Conservation (phyloP, 1,284 basidiomycete genomes). For the Ustilago tritici region DNA sequence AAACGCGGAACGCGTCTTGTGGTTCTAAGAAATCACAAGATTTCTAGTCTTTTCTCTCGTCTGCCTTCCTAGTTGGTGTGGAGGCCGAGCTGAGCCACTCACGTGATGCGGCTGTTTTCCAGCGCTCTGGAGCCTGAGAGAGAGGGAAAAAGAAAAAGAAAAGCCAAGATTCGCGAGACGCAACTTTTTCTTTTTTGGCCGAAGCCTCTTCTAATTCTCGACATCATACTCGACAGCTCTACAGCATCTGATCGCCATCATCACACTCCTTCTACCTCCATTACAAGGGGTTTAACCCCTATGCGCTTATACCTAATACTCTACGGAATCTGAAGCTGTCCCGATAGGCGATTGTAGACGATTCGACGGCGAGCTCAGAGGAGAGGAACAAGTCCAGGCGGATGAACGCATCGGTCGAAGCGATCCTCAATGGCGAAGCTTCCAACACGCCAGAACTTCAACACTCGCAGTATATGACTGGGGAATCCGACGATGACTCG, state of each 20-base stretch:
- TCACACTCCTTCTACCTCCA: not conserved
- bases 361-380: not conserved
- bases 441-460: conserved; percentile 37
- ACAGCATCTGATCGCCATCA: not conserved
- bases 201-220: not conserved
- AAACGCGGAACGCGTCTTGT: conserved; percentile 39
- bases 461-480: conserved; percentile 26
- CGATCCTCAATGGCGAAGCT: conserved; percentile 14
- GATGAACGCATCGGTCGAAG: conserved; percentile 22
- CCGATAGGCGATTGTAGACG: not conserved
- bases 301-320: not conserved
- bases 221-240: not conserved
- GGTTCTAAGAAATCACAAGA: conserved; percentile 1
- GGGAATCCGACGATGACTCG: conserved; percentile 51
- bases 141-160: conserved; percentile 13
- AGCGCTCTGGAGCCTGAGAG: conserved; percentile 2
- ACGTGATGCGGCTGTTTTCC: conserved; percentile 22
- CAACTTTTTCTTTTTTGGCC: conserved; percentile 16
- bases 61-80: conserved; percentile 19
- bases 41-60: not conserved
- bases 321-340: not conserved
- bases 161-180: conserved; percentile 11
- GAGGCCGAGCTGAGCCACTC: conserved; percentile 36
- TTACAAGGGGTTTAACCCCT: not conserved
- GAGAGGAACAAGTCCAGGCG: conserved; percentile 5